These are phyloP conservation scores for Hyaloscypha hepaticicola DNA, from an alignment of 495 filamentous ascomycete species.

Conservation along the genomic window DNA sequence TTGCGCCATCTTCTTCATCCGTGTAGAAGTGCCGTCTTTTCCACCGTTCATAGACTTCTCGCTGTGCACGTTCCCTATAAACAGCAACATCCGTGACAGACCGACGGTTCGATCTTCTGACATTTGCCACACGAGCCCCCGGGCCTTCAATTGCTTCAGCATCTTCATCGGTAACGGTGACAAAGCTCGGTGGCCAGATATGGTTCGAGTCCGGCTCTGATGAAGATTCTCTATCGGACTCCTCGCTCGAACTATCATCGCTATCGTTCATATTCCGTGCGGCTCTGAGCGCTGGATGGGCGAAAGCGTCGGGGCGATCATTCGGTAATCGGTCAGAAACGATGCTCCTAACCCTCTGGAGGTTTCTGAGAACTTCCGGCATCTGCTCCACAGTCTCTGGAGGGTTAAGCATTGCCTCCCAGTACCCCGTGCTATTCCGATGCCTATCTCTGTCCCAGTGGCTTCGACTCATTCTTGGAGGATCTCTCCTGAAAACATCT, in stretches of 20 bases:
- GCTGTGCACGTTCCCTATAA: conserved; percentile 35
- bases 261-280: conserved; percentile 26
- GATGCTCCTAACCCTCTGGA: conserved; percentile 1
- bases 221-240: conserved; percentile 22
- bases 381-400: conserved; percentile 22
- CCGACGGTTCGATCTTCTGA: conserved; percentile 16
- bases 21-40: conserved; percentile 72
- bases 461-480: neutral
- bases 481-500: conserved; percentile 32
- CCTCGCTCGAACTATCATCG: conserved; percentile 32
- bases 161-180: conserved; percentile 31
- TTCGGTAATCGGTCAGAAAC: neutral
- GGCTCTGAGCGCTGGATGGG: neutral
- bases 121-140: conserved; percentile 20
- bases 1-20: conserved; percentile 74
- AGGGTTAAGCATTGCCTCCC: conserved; percentile 30
- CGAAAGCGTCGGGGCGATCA: conserved; percentile 3
- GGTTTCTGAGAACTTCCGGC: conserved; percentile 9
- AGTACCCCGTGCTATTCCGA: conserved; percentile 19
- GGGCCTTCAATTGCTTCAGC: conserved; percentile 33
- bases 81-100: conserved; percentile 22
- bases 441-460: conserved; percentile 3
- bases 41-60: conserved; percentile 69
- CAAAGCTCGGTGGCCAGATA: conserved; percentile 25
- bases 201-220: neutral